Evolutionary conservation across 257 asterid genomes (phyloP), one percentile per base, ranked within the genome.

Genomic region (Jacaranda mimosifolia): DNA sequence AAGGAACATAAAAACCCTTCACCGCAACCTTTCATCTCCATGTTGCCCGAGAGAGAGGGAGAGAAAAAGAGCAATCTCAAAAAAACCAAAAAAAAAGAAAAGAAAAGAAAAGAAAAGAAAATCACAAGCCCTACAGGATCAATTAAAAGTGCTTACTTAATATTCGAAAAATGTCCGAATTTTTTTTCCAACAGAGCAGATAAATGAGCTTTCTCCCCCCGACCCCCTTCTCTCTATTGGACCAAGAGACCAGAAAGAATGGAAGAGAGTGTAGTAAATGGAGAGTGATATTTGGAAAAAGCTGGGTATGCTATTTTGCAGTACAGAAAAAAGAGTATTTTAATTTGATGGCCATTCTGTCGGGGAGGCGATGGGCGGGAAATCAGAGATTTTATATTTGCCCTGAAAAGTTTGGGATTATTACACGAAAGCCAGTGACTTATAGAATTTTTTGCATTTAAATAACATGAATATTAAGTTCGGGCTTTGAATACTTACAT

Each of bases 281-380:
- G 60, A 57, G 73, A 55, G 45, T 15, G 68, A 6, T 14, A 17
- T 36, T 67, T 18, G 21, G 32, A 73, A 68, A 69, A 74, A 12
- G 18, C 43, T 39, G 8, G 9, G 55, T 39, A 49, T 26, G 8
- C 43, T 70, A 17, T 52, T 64, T 56, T 64, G 48, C 62, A 32
- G 75, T 40, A 51, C 17, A 72, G 43, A 59, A 11, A 74, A 52
- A 58, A 15, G 6, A 56, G 53, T 71, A 68, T 36, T 58, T 77
- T 76, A 63, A 58, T 70, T 45, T 71, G 74, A 63, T 73, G 79
- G 69, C 80, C 75, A 71, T 58, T 51, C 67, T 59, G 80, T 70
- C 18, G 62, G 17, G n/a, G 75, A 45, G 66, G 53, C 75, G 18
- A 79, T 79, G 90, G 86, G 90, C 90, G 90, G 90, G 90, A 86